phyloP scores from a whole-genome alignment of 2,329 filamentous ascomycete species.

The Aciculosporium take region DNA sequence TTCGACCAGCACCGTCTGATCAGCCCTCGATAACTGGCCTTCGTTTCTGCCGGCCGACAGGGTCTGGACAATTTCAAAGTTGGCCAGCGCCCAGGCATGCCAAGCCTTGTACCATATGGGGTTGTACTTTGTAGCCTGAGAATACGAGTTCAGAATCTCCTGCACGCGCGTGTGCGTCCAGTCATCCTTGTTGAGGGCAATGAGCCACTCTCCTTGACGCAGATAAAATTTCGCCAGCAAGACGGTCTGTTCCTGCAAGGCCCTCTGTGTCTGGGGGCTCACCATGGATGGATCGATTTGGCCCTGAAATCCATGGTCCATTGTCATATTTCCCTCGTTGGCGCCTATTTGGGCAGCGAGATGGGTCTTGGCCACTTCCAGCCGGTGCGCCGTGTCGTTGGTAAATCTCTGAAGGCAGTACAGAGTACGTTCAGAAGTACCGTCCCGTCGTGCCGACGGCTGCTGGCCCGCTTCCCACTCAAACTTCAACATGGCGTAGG shows the following conservation, averaged over 20 bases:
- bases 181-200: conserved; percentile 67
- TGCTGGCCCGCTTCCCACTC: conserved; percentile 79
- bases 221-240: conserved; percentile 91
- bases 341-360: conserved; percentile 28
- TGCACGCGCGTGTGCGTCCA: conserved; percentile 80
- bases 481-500: conserved; percentile 95
- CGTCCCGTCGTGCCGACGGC: conserved; percentile 24
- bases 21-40: conserved; percentile 28
- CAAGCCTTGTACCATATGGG: conserved; percentile 97
- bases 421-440: conserved; percentile 39
- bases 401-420: conserved; percentile 48
- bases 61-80: conserved; percentile 93
- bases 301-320: conserved; percentile 37
- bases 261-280: conserved; percentile 35
- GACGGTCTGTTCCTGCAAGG: conserved; percentile 45
- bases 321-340: conserved; percentile 28
- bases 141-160: conserved; percentile 83
- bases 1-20: conserved; percentile 57
- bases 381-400: conserved; percentile 39
- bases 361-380: conserved; percentile 39
- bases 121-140: conserved; percentile 85
- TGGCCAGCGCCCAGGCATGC: conserved; percentile 96
- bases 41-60: conserved; percentile 55
- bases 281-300: conserved; percentile 29
- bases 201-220: conserved; percentile 92